Evolutionary conservation across 306 rosid species (phyloP).

Genomic region (Pueraria montana): DNA sequence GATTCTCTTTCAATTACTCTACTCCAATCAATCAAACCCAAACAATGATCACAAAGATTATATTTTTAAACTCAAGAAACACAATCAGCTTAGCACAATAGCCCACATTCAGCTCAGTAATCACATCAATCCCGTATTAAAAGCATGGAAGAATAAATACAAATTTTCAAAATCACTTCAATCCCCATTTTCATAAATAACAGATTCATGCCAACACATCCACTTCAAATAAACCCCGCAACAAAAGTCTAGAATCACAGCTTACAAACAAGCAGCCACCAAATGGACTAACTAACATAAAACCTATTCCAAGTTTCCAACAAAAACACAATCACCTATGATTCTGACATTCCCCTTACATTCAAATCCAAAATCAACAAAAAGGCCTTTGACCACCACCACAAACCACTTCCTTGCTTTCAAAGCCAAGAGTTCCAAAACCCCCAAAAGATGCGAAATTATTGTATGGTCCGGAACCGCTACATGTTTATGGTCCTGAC

Average conservation of each 20-base stretch:
- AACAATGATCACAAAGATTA: too few relatives aligned
- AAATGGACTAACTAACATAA: not conserved
- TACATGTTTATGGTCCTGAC: not conserved
- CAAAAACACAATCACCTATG: not conserved
- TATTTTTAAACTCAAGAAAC: too few relatives aligned
- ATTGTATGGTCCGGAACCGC: not conserved
- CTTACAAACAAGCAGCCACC: slow-evolving; percentile 15
- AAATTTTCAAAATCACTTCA: slow-evolving; percentile 19
- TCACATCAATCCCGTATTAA: not conserved
- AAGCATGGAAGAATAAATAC: not conserved
- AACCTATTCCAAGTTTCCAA: not conserved
- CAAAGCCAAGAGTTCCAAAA: slow-evolving; percentile 18
- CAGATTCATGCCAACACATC: slow-evolving; percentile 30
- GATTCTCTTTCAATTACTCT: too few relatives aligned
- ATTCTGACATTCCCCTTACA: slow-evolving; percentile 37
- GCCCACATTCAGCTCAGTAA: too few relatives aligned
- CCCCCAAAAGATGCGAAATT: not conserved
- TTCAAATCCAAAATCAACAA: slow-evolving; percentile 29
- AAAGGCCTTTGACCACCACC: slow-evolving; percentile 18
- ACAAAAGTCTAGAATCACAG: not conserved
- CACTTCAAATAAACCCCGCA: not conserved
- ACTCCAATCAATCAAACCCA: too few relatives aligned
- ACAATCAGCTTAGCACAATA: too few relatives aligned
- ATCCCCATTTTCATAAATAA: slow-evolving; percentile 26
- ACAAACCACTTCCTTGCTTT: slow-evolving; percentile 39